Evolutionary conservation across 2,329 filamentous ascomycete species (phyloP).

Genomic region (Neopestalotiopsis rosae): DNA sequence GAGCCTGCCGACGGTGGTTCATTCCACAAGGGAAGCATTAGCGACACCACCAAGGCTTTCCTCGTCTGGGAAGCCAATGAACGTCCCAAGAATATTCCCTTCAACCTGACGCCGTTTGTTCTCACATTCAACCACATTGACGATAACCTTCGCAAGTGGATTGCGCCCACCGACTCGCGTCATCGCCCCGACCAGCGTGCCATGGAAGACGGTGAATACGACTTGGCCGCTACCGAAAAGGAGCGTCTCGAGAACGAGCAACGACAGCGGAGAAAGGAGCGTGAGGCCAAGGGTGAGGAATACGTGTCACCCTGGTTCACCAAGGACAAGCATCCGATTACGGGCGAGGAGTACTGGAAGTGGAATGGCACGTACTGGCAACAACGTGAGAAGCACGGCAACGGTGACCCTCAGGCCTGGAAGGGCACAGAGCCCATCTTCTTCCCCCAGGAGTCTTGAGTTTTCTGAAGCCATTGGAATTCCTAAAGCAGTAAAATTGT

Average conservation of each 20-base stretch:
- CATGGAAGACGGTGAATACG: slow-evolving; percentile 99
- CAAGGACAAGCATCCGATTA: slow-evolving; percentile 74
- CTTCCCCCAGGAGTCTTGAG: background rate
- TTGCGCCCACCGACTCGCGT: slow-evolving; percentile 94
- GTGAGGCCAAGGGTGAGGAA: slow-evolving; percentile 80
- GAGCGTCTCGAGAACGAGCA: slow-evolving; percentile 93
- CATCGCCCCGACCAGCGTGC: slow-evolving; percentile 92
- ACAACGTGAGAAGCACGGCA: slow-evolving; percentile 68
- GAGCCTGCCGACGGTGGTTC: slow-evolving; percentile 52
- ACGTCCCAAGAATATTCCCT: slow-evolving; percentile 84
- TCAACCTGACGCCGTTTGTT: slow-evolving; percentile 96
- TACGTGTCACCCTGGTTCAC: slow-evolving; percentile 87
- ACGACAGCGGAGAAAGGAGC: slow-evolving; percentile 71
- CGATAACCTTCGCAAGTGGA: slow-evolving; percentile 74
- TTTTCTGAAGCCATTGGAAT: background rate
- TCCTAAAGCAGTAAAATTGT: slow-evolving; percentile 3
- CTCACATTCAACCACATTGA: slow-evolving; percentile 92
- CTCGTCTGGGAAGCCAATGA: slow-evolving; percentile 90
- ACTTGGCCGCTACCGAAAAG: slow-evolving; percentile 91
- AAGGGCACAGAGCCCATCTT: slow-evolving; percentile 78
- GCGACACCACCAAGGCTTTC: slow-evolving; percentile 77
- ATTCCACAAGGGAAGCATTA: slow-evolving; percentile 56
- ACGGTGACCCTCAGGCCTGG: slow-evolving; percentile 67
- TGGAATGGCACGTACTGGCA: slow-evolving; percentile 92
- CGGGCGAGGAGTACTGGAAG: slow-evolving; percentile 89